These are phyloP conservation scores for Chamaecrista fasciculata DNA, from an alignment of 306 rosid genomes.

Conservation along the genomic window DNA sequence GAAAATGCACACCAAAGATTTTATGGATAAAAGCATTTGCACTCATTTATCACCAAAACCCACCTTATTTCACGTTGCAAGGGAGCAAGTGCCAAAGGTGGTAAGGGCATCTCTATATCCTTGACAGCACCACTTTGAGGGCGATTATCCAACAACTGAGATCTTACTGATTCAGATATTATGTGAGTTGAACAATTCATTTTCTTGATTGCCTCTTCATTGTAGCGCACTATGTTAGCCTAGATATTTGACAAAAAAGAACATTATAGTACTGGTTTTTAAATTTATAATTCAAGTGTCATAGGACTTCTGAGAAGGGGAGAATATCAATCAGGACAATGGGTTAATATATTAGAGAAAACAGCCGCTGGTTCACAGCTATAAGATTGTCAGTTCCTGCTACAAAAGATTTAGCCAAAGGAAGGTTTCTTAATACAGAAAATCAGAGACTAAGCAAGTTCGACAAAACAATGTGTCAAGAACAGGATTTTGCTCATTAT, in stretches of 20 bases:
- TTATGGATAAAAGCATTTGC: background rate
- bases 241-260: constrained; percentile 37
- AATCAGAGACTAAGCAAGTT: background rate
- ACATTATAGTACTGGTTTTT: constrained; percentile 26
- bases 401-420: background rate
- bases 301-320: background rate
- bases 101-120: constrained; percentile 89
- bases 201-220: constrained; percentile 71
- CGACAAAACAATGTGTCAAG: background rate
- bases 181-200: constrained; percentile 59
- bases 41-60: constrained; percentile 25
- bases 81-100: constrained; percentile 88
- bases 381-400: background rate
- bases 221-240: constrained; percentile 81
- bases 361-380: background rate
- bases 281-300: background rate
- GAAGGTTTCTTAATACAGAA: background rate
- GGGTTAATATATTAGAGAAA: background rate
- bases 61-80: constrained; percentile 79
- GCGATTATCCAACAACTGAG: constrained; percentile 51
- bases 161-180: constrained; percentile 50
- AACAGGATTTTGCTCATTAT: background rate
- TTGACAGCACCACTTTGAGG: constrained; percentile 46
- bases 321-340: background rate
- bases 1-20: too few relatives aligned